phyloP scores from a whole-genome alignment of 129 eudicot genomes.

The Helianthus tuberosus region DNA sequence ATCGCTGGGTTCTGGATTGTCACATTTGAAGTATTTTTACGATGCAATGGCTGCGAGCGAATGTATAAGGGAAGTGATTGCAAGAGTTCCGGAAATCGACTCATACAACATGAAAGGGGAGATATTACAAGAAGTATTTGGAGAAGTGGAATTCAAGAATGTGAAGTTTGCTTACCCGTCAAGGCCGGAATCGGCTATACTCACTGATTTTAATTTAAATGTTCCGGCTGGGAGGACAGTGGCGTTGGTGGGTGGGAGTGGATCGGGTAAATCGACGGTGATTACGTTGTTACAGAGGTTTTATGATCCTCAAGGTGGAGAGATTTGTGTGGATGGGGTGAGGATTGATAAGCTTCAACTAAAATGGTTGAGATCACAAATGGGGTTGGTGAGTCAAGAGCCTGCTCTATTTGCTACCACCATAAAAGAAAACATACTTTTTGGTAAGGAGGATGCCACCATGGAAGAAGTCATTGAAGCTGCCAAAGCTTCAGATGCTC shows the following conservation, averaged over 20 bases:
- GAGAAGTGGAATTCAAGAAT: constrained; percentile 61
- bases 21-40: constrained; percentile 62
- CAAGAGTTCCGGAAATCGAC: constrained; percentile 69
- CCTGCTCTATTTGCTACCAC: constrained; percentile 91
- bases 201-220: constrained; percentile 53
- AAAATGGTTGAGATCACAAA: constrained; percentile 92
- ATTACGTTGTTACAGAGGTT: constrained; percentile 74
- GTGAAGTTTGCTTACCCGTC: constrained; percentile 64
- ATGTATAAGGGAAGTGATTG: constrained; percentile 62
- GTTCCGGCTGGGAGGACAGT: constrained; percentile 67
- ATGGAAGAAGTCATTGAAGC: constrained; percentile 85
- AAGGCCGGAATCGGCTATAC: constrained; percentile 51
- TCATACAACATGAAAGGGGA: constrained; percentile 67
- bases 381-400: constrained; percentile 98
- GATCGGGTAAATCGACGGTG: constrained; percentile 84
- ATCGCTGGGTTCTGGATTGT: constrained; percentile 66
- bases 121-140: constrained; percentile 39
- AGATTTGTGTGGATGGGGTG: constrained; percentile 76
- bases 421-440: constrained; percentile 88
- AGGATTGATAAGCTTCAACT: constrained; percentile 66
- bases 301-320: constrained; percentile 75
- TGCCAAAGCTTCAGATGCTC: constrained; percentile 92
- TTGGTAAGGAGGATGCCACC: constrained; percentile 89
- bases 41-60: constrained; percentile 77
- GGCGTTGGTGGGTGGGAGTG: constrained; percentile 90